phyloP scores from a whole-genome alignment of 306 rosid species.

The Sphenostylis stenocarpa region DNA sequence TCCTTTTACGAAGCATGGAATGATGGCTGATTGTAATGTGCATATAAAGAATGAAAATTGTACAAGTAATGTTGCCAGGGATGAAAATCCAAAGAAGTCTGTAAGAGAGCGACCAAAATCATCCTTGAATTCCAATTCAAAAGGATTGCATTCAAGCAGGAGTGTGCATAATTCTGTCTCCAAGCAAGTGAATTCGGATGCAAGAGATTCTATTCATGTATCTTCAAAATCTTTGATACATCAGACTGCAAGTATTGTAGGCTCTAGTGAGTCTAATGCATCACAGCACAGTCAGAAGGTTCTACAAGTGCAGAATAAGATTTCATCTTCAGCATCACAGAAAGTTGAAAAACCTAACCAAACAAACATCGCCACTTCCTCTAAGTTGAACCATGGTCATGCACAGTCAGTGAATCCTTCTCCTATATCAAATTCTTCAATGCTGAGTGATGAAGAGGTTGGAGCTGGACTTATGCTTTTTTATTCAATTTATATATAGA shows the following conservation, averaged over 20 bases:
- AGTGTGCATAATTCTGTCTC: conserved; percentile 60
- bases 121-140: conserved; percentile 46
- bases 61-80: conserved; percentile 50
- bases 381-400: conserved; percentile 71
- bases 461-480: conserved; percentile 33
- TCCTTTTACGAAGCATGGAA: conserved; percentile 51
- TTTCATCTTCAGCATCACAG: conserved; percentile 56
- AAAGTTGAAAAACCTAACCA: conserved; percentile 75
- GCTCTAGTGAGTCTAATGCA: conserved; percentile 52
- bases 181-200: conserved; percentile 55
- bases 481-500: background rate
- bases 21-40: conserved; percentile 47
- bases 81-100: conserved; percentile 60
- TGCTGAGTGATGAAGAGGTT: conserved; percentile 94
- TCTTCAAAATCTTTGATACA: conserved; percentile 57
- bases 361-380: conserved; percentile 53
- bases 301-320: conserved; percentile 58
- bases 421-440: conserved; percentile 60
- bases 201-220: conserved; percentile 51
- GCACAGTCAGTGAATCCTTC: conserved; percentile 56
- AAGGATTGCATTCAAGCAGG: conserved; percentile 55
- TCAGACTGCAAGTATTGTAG: conserved; percentile 44
- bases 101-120: conserved; percentile 68
- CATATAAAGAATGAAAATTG: conserved; percentile 53
- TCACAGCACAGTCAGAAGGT: conserved; percentile 57